phyloP scores from a whole-genome alignment of 1,284 basidiomycete species.

The Takashimella tepidaria region DNA sequence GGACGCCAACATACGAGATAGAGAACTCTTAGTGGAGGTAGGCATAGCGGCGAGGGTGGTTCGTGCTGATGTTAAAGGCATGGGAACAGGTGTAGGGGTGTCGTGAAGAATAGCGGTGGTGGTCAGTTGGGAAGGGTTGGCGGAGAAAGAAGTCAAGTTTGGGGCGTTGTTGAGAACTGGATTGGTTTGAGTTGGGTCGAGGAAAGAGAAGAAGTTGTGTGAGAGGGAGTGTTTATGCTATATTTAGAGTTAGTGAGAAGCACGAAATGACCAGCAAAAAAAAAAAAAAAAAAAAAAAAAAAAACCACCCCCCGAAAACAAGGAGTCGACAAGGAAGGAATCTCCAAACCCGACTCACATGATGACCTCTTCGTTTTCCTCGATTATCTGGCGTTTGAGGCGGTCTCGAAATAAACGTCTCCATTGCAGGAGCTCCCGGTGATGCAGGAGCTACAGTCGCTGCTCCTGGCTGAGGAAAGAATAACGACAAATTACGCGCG shows the following conservation, averaged over 20 bases:
- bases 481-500: conserved; percentile 82
- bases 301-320: no score
- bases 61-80: conserved; percentile 16
- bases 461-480: conserved; percentile 74
- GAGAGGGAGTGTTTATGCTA: conserved; percentile 85
- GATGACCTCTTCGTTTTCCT: conserved; percentile 65
- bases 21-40: conserved; percentile 35
- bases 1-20: conserved; percentile 44
- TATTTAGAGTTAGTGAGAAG: background rate
- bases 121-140: conserved; percentile 13
- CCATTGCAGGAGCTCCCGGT: conserved; percentile 30
- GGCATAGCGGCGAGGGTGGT: conserved; percentile 27
- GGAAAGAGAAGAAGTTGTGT: conserved; percentile 87
- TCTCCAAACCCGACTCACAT: no score
- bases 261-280: no score
- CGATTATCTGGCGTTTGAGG: conserved; percentile 28
- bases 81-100: conserved; percentile 19
- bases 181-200: conserved; percentile 56
- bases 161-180: conserved; percentile 21
- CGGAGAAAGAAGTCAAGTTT: conserved; percentile 19
- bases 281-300: no score
- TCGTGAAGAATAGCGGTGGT: background rate
- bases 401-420: conserved; percentile 52
- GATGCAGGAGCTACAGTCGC: conserved; percentile 34
- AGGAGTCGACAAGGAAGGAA: no score